Conservation (phyloP, 2,329 filamentous ascomycete species). For the Aureobasidium sp. region DNA sequence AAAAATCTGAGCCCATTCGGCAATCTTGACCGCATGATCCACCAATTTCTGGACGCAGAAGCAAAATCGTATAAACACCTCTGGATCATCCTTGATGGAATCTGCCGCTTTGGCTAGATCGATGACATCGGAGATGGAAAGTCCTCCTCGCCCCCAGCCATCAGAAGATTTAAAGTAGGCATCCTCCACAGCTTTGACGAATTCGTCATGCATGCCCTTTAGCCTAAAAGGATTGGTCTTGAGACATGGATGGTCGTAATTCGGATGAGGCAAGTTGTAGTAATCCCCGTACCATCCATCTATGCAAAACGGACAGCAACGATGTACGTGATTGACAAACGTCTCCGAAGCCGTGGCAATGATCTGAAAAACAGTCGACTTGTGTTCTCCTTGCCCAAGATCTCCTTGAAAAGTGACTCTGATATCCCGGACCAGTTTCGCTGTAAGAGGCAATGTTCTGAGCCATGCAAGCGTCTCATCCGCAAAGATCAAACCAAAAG, state of each 20-base stretch:
- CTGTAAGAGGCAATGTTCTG: background rate
- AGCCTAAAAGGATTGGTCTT: background rate
- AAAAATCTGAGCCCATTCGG: background rate
- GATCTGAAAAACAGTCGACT: constrained; percentile 1
- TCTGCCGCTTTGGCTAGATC: background rate
- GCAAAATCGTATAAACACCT: background rate
- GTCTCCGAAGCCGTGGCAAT: background rate
- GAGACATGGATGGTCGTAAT: background rate
- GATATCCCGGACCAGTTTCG: background rate
- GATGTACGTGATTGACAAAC: background rate
- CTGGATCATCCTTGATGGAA: background rate
- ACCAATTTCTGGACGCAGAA: background rate
- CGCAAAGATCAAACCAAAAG: background rate
- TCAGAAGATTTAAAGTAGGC: background rate
- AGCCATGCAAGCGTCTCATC: background rate
- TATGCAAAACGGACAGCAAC: constrained; percentile 5
- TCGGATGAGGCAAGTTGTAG: background rate
- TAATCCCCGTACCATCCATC: background rate
- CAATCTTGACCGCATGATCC: background rate
- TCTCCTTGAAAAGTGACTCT: constrained; percentile 11
- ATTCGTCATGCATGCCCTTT: constrained; percentile 6
- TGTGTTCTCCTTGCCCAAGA: background rate
- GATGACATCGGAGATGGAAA: background rate
- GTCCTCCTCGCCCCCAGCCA: background rate
- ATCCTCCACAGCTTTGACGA: background rate